phyloP scores from a whole-genome alignment of 2,329 filamentous ascomycete genomes.

The Lachnellula hyalina region DNA sequence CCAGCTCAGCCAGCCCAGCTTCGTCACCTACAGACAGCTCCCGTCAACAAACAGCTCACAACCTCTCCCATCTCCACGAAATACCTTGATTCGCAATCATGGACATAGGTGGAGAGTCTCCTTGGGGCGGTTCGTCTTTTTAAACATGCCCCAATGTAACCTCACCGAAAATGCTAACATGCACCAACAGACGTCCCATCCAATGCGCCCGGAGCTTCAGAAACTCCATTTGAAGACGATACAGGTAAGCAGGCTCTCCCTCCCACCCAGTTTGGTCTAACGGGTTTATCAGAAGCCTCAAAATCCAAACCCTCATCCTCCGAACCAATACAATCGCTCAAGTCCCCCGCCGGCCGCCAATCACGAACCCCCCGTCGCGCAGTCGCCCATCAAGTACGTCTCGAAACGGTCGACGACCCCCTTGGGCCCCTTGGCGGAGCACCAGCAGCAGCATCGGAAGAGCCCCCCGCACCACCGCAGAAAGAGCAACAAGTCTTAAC shows the following conservation, averaged over 20 bases:
- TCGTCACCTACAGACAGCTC: slow-evolving; percentile 1
- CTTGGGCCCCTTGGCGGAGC: slow-evolving; percentile 62
- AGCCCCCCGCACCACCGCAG: slow-evolving; percentile 63
- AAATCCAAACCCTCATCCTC: slow-evolving; percentile 18
- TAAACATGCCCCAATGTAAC: background rate
- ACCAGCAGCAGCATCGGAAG: slow-evolving; percentile 36
- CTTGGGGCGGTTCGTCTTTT: slow-evolving; percentile 38
- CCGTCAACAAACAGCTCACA: slow-evolving; percentile 9
- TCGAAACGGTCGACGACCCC: slow-evolving; percentile 70
- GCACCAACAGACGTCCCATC: slow-evolving; percentile 36
- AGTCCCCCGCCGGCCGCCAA: slow-evolving; percentile 28
- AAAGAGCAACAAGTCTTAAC: slow-evolving; percentile 58
- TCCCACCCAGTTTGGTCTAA: slow-evolving; percentile 5
- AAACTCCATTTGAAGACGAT: slow-evolving; percentile 23
- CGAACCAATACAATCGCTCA: slow-evolving; percentile 22
- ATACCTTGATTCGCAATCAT: slow-evolving; percentile 26
- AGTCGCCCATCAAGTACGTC: slow-evolving; percentile 69
- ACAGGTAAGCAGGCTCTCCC: slow-evolving; percentile 12
- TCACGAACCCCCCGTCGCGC: slow-evolving; percentile 48
- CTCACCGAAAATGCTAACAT: slow-evolving; percentile 11
- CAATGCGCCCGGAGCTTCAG: slow-evolving; percentile 25
- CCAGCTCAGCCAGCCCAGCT: slow-evolving; percentile 4
- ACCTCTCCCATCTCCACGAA: slow-evolving; percentile 4
- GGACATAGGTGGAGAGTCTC: slow-evolving; percentile 42
- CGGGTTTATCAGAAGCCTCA: slow-evolving; percentile 14